Conservation (phyloP, 2,329 filamentous ascomycete genomes). For the Dichotomopilus funicola region DNA sequence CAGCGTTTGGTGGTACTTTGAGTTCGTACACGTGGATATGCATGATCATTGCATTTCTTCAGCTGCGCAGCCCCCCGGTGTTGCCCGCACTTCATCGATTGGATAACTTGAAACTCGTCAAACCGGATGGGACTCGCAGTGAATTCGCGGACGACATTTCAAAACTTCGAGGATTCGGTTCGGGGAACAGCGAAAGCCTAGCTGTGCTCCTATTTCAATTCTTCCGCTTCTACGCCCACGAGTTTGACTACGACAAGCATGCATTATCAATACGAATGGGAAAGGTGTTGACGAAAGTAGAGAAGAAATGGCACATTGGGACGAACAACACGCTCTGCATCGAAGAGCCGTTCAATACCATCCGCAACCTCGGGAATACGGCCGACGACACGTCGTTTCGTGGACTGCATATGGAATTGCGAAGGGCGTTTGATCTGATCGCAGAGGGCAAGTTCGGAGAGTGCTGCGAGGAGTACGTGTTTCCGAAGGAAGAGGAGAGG, state of each 20-base stretch:
- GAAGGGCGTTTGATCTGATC: conserved; percentile 79
- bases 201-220: conserved; percentile 91
- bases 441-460: conserved; percentile 71
- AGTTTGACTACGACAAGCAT: conserved; percentile 80
- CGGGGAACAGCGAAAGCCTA: conserved; percentile 71
- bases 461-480: conserved; percentile 83
- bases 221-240: conserved; percentile 90
- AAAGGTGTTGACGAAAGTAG: conserved; percentile 68
- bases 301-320: conserved; percentile 80
- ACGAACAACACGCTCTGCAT: conserved; percentile 84
- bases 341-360: conserved; percentile 90
- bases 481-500: conserved; percentile 72
- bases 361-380: conserved; percentile 88
- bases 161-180: conserved; percentile 65
- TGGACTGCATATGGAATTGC: conserved; percentile 82
- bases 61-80: conserved; percentile 76
- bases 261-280: conserved; percentile 83
- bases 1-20: conserved; percentile 85
- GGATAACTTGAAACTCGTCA: conserved; percentile 53
- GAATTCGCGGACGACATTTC: conserved; percentile 84
- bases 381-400: conserved; percentile 92
- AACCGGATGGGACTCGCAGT: conserved; percentile 59
- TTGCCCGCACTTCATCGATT: conserved; percentile 78
- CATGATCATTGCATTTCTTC: conserved; percentile 92
- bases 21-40: conserved; percentile 99